Conservation (phyloP, 2,329 filamentous ascomycete genomes). For the Berkeleyomyces basicola region DNA sequence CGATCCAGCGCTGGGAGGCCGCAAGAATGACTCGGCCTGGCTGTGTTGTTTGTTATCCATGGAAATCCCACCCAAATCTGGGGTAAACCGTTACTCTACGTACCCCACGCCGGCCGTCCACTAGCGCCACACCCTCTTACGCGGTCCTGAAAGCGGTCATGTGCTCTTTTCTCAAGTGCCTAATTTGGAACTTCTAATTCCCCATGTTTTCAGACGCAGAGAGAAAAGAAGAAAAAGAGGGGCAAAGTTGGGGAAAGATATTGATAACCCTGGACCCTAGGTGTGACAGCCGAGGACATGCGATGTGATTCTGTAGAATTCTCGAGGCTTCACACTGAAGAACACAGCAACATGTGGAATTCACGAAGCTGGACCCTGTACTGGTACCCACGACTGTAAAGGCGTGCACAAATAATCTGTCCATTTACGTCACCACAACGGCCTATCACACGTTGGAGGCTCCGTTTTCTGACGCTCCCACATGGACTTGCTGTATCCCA, state of each 20-base stretch:
- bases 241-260: not conserved
- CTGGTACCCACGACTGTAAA: too few species aligned
- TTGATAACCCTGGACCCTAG: not conserved
- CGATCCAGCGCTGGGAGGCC: not conserved
- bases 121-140: not conserved
- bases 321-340: too few species aligned
- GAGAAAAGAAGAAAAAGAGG: not conserved
- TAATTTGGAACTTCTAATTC: not conserved
- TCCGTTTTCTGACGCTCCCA: too few species aligned
- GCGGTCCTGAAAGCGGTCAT: constrained; percentile 10
- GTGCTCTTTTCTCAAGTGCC: constrained; percentile 1
- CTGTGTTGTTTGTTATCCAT: not conserved
- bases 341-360: too few species aligned
- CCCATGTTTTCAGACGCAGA: not conserved
- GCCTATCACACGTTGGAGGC: too few species aligned
- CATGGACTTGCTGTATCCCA: too few species aligned
- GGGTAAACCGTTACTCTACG: not conserved
- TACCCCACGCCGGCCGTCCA: not conserved
- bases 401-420: too few species aligned
- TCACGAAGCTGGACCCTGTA: too few species aligned
- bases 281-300: too few species aligned
- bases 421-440: too few species aligned
- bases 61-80: not conserved
- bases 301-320: too few species aligned
- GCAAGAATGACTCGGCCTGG: not conserved